Percentiles rank a stretch among this genome's conserved stretches.
phyloP scores from a whole-genome alignment of 805 yeast species.

The Barnettozyma sucrosica region DNA sequence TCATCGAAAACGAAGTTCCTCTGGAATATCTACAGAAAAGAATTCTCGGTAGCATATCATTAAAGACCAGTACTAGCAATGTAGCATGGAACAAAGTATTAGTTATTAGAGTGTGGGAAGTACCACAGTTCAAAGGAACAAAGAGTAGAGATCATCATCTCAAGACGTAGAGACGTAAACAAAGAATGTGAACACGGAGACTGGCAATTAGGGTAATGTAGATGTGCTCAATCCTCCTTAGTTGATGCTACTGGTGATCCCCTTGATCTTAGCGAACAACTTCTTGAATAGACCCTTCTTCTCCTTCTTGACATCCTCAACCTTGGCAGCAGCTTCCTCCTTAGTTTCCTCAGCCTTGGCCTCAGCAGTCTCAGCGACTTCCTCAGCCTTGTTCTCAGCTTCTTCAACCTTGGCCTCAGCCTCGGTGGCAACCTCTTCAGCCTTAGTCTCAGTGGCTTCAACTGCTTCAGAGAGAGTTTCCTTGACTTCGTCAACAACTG shows the following conservation, averaged over 20 bases:
- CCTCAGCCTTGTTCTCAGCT: slow-evolving; percentile 5
- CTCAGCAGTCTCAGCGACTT: slow-evolving; percentile 1
- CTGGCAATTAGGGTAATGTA: neutral
- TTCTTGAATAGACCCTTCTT: slow-evolving; percentile 23
- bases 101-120: neutral
- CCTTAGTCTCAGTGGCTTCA: slow-evolving; percentile 7
- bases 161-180: neutral
- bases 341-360: slow-evolving; percentile 10
- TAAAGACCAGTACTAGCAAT: neutral
- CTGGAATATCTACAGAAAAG: neutral
- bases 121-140: neutral
- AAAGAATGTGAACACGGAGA: neutral
- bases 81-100: neutral
- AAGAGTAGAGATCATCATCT: neutral
- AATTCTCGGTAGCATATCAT: neutral
- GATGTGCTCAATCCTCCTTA: neutral
- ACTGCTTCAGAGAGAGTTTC: slow-evolving; percentile 4
- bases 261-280: slow-evolving; percentile 21
- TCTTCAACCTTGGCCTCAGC: slow-evolving; percentile 6
- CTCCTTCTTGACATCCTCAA: slow-evolving; percentile 18
- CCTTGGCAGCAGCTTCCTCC: slow-evolving; percentile 12
- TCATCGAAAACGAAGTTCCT: too few species aligned
- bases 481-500: slow-evolving; percentile 1
- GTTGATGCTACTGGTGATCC: slow-evolving; percentile 11
- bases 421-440: slow-evolving; percentile 6